These are phyloP conservation scores for Solanum peruvianum DNA, from an alignment of 257 asterid species.

Conservation along the genomic window DNA sequence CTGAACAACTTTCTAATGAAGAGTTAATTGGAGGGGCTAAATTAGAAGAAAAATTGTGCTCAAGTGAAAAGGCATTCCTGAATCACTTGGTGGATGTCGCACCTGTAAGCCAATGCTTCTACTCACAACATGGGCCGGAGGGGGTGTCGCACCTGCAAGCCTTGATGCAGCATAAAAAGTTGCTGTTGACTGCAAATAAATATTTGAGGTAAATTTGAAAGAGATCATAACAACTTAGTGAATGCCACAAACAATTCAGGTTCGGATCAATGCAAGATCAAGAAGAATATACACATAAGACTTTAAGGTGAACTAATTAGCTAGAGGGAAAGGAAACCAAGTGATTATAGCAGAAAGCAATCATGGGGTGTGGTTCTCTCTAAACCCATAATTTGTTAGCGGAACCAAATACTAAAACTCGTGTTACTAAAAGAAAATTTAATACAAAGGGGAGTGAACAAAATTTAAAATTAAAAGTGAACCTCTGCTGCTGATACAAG, in stretches of 20 bases:
- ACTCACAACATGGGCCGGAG: conserved; percentile 83
- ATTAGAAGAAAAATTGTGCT: not conserved
- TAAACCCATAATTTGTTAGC: not conserved
- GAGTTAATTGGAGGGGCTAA: not conserved
- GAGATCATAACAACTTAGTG: not conserved
- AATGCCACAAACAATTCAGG: not conserved
- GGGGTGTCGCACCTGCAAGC: conserved; percentile 89
- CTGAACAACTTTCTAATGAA: not conserved
- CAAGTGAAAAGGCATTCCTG: not conserved
- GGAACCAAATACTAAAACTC: not conserved
- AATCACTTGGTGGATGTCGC: not conserved
- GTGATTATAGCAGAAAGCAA: not conserved
- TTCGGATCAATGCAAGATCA: not conserved
- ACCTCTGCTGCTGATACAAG: conserved; percentile 98
- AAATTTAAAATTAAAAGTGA: not conserved
- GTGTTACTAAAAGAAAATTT: not conserved
- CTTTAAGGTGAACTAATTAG: not conserved
- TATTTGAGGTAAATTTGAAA: not conserved
- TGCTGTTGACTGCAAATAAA: conserved; percentile 69
- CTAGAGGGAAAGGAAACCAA: not conserved
- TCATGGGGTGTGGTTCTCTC: not conserved
- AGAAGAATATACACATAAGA: not conserved
- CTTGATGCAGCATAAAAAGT: conserved; percentile 92
- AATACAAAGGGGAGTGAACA: not conserved
- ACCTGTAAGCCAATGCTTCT: conserved; percentile 99